phyloP scores from a whole-genome alignment of 495 filamentous ascomycete species.

The Hypoxylon perforatum region DNA sequence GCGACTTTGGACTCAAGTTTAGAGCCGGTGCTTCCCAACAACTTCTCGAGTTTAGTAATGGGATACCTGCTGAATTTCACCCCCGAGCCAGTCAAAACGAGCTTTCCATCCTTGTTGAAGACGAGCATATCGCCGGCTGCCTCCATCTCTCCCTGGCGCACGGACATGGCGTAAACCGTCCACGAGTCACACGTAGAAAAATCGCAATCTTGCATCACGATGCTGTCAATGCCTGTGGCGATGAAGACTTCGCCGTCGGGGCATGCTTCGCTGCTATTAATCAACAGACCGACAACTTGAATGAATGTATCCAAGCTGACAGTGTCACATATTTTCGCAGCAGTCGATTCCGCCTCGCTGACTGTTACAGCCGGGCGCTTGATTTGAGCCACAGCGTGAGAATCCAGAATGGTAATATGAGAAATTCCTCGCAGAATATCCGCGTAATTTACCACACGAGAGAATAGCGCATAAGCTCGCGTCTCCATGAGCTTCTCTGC shows the following conservation, averaged over 20 bases:
- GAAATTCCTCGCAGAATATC: constrained; percentile 39
- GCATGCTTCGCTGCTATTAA: constrained; percentile 44
- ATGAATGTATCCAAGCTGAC: constrained; percentile 50
- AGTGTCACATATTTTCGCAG: constrained; percentile 31
- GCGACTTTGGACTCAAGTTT: background rate
- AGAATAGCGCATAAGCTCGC: constrained; percentile 44
- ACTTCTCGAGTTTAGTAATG: constrained; percentile 13
- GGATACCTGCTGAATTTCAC: constrained; percentile 34
- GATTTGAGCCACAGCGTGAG: constrained; percentile 42
- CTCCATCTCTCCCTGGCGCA: constrained; percentile 21
- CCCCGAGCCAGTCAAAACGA: constrained; percentile 34
- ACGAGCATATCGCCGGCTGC: constrained; percentile 48
- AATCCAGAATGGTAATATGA: constrained; percentile 35
- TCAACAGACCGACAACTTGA: constrained; percentile 50
- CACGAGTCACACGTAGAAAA: constrained; percentile 28
- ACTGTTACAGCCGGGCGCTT: background rate
- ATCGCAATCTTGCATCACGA: constrained; percentile 38
- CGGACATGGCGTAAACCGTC: constrained; percentile 46
- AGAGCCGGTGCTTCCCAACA: constrained; percentile 4
- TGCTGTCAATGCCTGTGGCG: constrained; percentile 27
- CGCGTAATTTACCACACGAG: constrained; percentile 42
- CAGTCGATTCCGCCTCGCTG: constrained; percentile 36
- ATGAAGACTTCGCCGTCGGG: constrained; percentile 44
- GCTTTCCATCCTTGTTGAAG: constrained; percentile 32
- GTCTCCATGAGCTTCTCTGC: constrained; percentile 25